Base-by-base conservation (phyloP, 2,329 filamentous ascomycete genomes). In the Apiospora malaysiana region DNA sequence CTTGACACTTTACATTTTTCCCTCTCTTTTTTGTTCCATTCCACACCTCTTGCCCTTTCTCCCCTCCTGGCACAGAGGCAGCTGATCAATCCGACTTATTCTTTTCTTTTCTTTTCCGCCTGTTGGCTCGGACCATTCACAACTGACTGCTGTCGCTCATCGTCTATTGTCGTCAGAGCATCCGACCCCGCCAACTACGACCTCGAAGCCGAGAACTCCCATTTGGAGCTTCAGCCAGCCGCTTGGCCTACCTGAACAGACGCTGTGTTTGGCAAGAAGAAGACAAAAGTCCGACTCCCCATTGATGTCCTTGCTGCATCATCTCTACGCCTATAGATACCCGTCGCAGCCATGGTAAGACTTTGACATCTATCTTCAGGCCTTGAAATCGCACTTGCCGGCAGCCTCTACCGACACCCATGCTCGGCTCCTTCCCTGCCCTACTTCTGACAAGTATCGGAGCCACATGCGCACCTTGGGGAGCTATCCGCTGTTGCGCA, bases 341-440 rank as follows among this genome's bases (percentile, higher is more conserved):
- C 56, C 56, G 21, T 63, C 56, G 56, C 56, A 63, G 56, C 32
- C 32, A 63, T 63, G 56, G 56, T 63, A 63, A 63, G 56, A 59
- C 51, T 63, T 63, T 63, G 56, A 63, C 27, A 40, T 40, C 27
- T 21, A 40, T 40, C 27, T 21, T 32, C 37, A 18, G 32, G 40
- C 32, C 56, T 63, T 40, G 18, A 40, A 63, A 40, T 40, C 32
- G 56, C 56, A 63, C 32, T 40, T 4, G 56, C 18, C 32, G 45
- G 46, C 46, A 49, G 14, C 12, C 49, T 56, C 49, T 32, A 16
- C 49, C 10, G 6, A 23, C 10, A 32, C 25, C 49, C 49, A 32
- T 25, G 49, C 12, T 32, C 18, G 49, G 49, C 49, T 32, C 49
- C 49, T 56, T 56, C 49, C 25, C 25, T 27, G 16, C 14, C 27